Percentiles rank a stretch among this genome's conserved stretches.
Evolutionary conservation across 139 green algal genomes (phyloP).

Genomic region (Ulvella scutata): DNA sequence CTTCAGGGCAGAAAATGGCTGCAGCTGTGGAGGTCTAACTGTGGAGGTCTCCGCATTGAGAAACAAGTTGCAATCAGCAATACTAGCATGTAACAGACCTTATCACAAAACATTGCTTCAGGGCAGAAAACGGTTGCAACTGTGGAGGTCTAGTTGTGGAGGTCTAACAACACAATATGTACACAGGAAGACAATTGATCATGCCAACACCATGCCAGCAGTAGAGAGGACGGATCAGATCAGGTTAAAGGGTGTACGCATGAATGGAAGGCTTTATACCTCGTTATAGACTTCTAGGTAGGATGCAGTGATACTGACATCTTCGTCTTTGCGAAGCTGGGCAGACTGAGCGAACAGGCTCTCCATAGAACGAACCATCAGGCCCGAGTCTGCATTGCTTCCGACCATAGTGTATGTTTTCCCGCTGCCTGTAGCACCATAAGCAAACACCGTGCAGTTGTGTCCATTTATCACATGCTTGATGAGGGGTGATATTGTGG

Average conservation of each 20-base stretch:
- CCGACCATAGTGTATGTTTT: slow-evolving; percentile 66
- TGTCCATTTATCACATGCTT: slow-evolving; percentile 45
- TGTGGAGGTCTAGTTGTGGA: not conserved
- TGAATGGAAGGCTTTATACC: slow-evolving; percentile 10
- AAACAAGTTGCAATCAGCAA: too few species aligned
- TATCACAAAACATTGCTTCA: not conserved
- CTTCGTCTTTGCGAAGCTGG: slow-evolving; percentile 8
- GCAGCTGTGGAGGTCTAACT: not conserved
- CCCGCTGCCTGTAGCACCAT: slow-evolving; percentile 40
- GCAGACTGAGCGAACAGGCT: slow-evolving; percentile 43
- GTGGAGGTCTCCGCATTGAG: too few species aligned
- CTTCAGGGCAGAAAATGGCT: not conserved
- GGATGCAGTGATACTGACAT: slow-evolving; percentile 40
- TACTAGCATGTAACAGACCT: not conserved
- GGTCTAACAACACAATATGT: not conserved
- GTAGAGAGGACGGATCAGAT: not conserved
- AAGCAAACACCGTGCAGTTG: slow-evolving; percentile 69
- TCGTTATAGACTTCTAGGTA: slow-evolving; percentile 72
- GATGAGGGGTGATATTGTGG: slow-evolving; percentile 42
- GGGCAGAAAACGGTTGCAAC: not conserved
- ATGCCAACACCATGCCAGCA: not conserved
- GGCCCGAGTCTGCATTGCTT: slow-evolving; percentile 37
- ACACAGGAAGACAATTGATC: not conserved
- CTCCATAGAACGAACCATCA: slow-evolving; percentile 66
- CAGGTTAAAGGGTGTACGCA: not conserved